Evolutionary conservation across 73 alveolate species (phyloP).

Genomic region (Paramecium sexaurelia): DNA sequence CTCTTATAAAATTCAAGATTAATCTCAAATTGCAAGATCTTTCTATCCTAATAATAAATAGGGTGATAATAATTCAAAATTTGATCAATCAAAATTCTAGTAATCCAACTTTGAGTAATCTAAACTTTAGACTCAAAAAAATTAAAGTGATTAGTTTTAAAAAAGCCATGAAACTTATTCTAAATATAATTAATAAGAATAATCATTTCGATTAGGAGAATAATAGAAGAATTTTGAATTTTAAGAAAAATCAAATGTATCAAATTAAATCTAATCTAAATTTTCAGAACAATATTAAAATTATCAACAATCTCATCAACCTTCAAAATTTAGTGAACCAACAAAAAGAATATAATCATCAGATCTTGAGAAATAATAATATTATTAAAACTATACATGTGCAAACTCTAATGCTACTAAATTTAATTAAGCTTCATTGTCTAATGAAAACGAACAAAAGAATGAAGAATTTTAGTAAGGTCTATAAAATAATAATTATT

Average conservation of each 20-base stretch:
- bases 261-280: not conserved
- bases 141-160: not conserved
- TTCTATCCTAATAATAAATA: not conserved
- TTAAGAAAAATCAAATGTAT: not conserved
- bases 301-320: not conserved
- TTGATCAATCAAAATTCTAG: not conserved
- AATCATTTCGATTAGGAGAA: not conserved
- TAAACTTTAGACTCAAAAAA: not conserved
- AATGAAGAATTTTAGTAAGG: not conserved
- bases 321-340: not conserved
- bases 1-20: not conserved
- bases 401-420: not conserved
- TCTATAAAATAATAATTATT: not conserved
- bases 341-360: not conserved
- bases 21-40: not conserved
- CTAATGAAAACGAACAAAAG: not conserved
- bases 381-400: not conserved
- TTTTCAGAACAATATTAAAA: not conserved
- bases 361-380: not conserved
- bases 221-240: not conserved
- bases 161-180: not conserved
- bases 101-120: not conserved
- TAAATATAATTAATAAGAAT: not conserved
- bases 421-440: not conserved
- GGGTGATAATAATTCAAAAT: not conserved